Evolutionary conservation across 2,329 filamentous ascomycete genomes (phyloP), one percentile per base, ranked within the genome.

Genomic region (Chaetomiaceae sp.): DNA sequence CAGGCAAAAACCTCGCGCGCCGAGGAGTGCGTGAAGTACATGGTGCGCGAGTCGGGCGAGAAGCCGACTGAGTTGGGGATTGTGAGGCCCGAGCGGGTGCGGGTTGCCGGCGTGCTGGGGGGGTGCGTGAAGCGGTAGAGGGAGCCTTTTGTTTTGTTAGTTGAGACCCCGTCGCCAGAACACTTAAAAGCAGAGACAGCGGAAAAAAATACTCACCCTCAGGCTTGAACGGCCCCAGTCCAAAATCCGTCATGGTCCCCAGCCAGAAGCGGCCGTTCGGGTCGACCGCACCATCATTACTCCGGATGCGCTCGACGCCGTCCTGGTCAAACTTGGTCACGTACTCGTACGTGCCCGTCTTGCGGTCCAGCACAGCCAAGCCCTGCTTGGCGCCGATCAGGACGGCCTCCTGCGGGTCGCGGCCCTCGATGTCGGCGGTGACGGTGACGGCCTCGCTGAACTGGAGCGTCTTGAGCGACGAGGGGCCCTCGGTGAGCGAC

Each of bases 11-110:
- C 84, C 50, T 79, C 81, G 55, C 78, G 76, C 27, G 78, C 81
- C 4, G 85, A 82, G 34, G 88, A 89, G 71, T 95, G 85, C 20
- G 88, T 90, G 64, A 91, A 85, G 75, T 89, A 95, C 77, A 93
- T 83, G 50, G 77, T 89, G 65, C 79, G 81, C 62, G 81, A 74
- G 63, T 86, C 81, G 12, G 76, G 74, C 37, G 87, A 90, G 87
- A 88, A 96, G 57, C 86, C 85, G 44, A 91, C 82, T 43, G 87
- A 85, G 70, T 95, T 95, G 50, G 91, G 90, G 59, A 95, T 95
- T 30, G 78, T 85, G 60, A 95, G 77, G 44, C 74, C 73, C 47
- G 78, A 72, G 52, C 86, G 74, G 57, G 87, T 73, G 33, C 78
- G 75, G 30, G 80, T 76, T 55, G 85, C 73, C 23, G 73, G 74